These are phyloP conservation scores for Lasiosphaeria hispida DNA, from an alignment of 495 filamentous ascomycete genomes.

Conservation along the genomic window DNA sequence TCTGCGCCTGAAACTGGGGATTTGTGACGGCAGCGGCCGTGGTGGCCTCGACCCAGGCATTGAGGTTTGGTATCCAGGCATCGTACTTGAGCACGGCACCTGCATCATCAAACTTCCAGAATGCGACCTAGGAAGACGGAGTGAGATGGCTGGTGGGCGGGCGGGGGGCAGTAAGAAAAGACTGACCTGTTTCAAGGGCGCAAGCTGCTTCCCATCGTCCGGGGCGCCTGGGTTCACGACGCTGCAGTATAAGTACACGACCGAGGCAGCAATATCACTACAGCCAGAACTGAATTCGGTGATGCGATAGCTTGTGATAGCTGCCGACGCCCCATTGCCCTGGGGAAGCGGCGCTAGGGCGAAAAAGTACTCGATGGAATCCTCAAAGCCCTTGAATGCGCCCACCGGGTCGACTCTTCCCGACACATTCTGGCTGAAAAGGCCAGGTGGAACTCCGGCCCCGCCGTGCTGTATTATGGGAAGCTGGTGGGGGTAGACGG, in stretches of 20 bases:
- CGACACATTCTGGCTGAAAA: constrained; percentile 36
- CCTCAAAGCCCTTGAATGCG: constrained; percentile 36
- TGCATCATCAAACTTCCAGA: constrained; percentile 35
- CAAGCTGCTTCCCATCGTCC: constrained; percentile 26
- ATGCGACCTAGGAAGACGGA: constrained; percentile 23
- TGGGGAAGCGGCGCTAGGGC: constrained; percentile 35
- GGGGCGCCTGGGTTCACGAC: constrained; percentile 27
- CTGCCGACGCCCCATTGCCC: constrained; percentile 23
- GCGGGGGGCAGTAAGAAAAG: background rate
- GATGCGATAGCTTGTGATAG: constrained; percentile 34
- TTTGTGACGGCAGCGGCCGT: constrained; percentile 21
- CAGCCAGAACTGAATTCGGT: constrained; percentile 36
- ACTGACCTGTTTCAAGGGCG: constrained; percentile 32
- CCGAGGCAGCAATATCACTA: constrained; percentile 31
- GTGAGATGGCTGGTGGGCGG: background rate
- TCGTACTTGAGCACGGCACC: constrained; percentile 38
- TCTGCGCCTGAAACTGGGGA: constrained; percentile 22
- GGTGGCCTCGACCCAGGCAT: constrained; percentile 27
- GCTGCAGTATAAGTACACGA: constrained; percentile 37
- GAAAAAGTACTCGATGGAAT: constrained; percentile 43
- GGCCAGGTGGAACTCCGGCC: constrained; percentile 31
- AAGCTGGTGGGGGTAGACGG: constrained; percentile 41
- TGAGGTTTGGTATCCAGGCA: constrained; percentile 38
- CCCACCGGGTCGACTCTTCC: constrained; percentile 38
- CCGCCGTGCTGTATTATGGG: constrained; percentile 32